These are phyloP conservation scores for Hordeum pubiflorum DNA, from an alignment of 202 grass and related monocot species.

Conservation along the genomic window DNA sequence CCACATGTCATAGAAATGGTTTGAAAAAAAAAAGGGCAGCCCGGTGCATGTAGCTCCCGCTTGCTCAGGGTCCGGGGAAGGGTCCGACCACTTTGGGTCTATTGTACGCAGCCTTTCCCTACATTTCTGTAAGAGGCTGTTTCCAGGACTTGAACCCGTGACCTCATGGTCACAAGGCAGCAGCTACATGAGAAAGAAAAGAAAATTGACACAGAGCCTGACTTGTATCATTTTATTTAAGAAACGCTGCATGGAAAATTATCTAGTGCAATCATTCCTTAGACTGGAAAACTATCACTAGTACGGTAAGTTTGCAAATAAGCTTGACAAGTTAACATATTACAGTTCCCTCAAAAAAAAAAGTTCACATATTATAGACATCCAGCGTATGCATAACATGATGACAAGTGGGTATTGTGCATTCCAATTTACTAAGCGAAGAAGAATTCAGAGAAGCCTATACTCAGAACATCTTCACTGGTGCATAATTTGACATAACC, in stretches of 20 bases:
- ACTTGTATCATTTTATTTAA: background rate
- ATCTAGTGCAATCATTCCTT: background rate
- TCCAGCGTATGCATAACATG: background rate
- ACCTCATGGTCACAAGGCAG: no score
- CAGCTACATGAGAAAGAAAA: background rate
- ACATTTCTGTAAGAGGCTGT: no score
- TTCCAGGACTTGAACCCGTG: no score
- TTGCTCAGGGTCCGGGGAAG: no score
- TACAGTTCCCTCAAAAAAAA: background rate
- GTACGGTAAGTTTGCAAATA: background rate
- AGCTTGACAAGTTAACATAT: background rate
- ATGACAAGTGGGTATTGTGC: background rate
- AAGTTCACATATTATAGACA: background rate
- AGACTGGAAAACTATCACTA: background rate
- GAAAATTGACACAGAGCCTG: background rate
- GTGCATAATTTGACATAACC: background rate
- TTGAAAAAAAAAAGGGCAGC: no score
- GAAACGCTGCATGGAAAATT: slow-evolving; percentile 13
- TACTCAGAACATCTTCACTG: background rate
- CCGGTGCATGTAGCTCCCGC: no score
- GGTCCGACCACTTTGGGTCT: no score
- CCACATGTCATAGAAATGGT: background rate
- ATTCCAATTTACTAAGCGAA: background rate
- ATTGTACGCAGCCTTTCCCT: no score
- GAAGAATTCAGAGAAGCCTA: background rate